Evolutionary conservation across 2,329 filamentous ascomycete genomes (phyloP).

Genomic region (Talaromyces sp.): DNA sequence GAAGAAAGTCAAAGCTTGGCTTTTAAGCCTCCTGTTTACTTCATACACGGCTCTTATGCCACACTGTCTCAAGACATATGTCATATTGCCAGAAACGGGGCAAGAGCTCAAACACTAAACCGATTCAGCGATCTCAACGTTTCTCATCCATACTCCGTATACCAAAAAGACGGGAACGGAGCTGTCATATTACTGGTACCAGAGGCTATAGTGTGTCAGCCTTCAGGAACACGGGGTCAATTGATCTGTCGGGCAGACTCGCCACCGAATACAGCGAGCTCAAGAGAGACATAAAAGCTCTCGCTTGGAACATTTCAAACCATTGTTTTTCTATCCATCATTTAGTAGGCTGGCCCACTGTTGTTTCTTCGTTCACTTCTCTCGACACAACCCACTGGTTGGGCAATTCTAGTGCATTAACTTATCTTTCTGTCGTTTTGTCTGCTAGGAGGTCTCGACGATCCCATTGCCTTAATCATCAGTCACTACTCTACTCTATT

Average conservation of each 20-base stretch:
- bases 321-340: constrained; percentile 2
- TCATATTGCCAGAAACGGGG: constrained; percentile 2
- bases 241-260: neutral
- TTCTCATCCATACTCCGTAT: neutral
- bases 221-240: constrained; percentile 9
- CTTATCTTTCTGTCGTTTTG: constrained; percentile 25
- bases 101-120: constrained; percentile 5
- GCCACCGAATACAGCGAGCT: neutral
- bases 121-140: constrained; percentile 6
- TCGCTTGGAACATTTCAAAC: constrained; percentile 3
- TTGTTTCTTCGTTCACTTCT: constrained; percentile 26
- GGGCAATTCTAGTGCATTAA: constrained; percentile 52
- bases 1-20: neutral
- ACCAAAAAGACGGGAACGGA: neutral
- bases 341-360: constrained; percentile 14
- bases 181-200: constrained; percentile 5
- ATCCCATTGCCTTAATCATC: constrained; percentile 15
- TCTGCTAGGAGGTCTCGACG: constrained; percentile 25
- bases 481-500: neutral
- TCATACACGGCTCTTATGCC: constrained; percentile 2
- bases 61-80: constrained; percentile 5
- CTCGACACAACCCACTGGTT: constrained; percentile 56
- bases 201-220: constrained; percentile 16
- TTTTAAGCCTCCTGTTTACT: constrained; percentile 11
- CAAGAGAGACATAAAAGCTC: constrained; percentile 18